Conservation (phyloP, 108 stramenopile species). For the Skeletonema grethae region DNA sequence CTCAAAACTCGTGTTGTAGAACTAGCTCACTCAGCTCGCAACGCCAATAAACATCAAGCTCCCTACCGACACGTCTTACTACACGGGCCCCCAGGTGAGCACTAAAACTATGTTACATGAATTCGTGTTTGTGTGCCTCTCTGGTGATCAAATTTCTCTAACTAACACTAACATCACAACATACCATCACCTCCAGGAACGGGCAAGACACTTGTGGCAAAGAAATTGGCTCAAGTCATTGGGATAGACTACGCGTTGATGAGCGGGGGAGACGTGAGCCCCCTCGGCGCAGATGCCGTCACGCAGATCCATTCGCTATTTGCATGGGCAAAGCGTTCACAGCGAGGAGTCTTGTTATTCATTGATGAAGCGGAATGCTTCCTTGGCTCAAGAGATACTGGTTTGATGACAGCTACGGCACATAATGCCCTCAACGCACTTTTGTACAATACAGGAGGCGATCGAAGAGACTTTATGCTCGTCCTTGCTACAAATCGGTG, state of each 20-base stretch:
- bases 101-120: too few species aligned
- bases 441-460: slow-evolving; percentile 81
- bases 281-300: slow-evolving; percentile 82
- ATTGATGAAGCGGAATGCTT: slow-evolving; percentile 91
- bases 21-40: slow-evolving; percentile 67
- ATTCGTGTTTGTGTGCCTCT: too few species aligned
- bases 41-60: slow-evolving; percentile 68
- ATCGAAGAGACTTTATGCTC: slow-evolving; percentile 79
- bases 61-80: slow-evolving; percentile 79
- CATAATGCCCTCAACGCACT: slow-evolving; percentile 85
- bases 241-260: slow-evolving; percentile 89
- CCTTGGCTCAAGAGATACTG: slow-evolving; percentile 58
- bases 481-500: slow-evolving; percentile 80
- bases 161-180: too few species aligned
- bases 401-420: slow-evolving; percentile 49
- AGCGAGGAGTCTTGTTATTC: slow-evolving; percentile 74
- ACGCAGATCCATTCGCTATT: slow-evolving; percentile 82
- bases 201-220: slow-evolving; percentile 76
- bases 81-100: slow-evolving; percentile 55
- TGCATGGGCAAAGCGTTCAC: slow-evolving; percentile 69
- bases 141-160: too few species aligned
- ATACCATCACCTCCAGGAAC: slow-evolving; percentile 57
- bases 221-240: slow-evolving; percentile 58
- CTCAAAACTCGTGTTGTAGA: slow-evolving; percentile 68
- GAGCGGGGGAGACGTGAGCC: slow-evolving; percentile 88